Base-by-base conservation (phyloP, 257 asterid genomes). In the Solanum sitiens region DNA sequence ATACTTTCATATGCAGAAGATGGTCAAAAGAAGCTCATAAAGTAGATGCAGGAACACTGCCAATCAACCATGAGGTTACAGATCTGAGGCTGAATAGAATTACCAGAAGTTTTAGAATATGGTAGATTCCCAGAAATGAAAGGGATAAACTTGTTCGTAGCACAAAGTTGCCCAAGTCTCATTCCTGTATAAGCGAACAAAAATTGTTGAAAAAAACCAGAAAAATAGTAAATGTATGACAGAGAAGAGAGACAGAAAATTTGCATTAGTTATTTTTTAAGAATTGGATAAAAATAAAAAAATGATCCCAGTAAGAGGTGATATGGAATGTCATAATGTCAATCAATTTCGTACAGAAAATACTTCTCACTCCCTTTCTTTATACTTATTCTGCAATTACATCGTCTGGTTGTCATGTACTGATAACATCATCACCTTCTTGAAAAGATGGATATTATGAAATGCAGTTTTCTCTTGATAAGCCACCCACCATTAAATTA, bases 81-180 rank as follows among this genome's bases (percentile, higher is more conserved):
- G 71, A 20, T 33, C 11, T 82, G 32, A 53, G 18, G 27, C 13
- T 82, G 71, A 45, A 83, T 45, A 80, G 67, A 71, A 12, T 89
- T 80, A 93, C 95, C 94, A 25, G 91, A 59, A 59, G 89, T 82
- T 89, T 90, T 91, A 83, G 93, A 89, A 89, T 73, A 88, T 33
- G 92, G 89, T 32, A 86, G 86, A 88, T 86, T 92, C 90, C 92
- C 93, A 86, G 94, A 89, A 86, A 88, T 91, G 87, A 90, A 90
- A 50, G 85, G 73, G 72, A 94, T 90, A 89, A 94, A 89, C 87
- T 93, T 95, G 84, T 89, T 90, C 86, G 88, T 88, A 42, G 94
- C 96, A 83, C 86, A 83, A 56, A 94, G 86, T 71, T 87, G 92
- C 70, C 92, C 95, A 30, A 91, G 92, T 89, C 90, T 91, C 68